Conservation (phyloP, 257 asterid genomes). For the Fraxinus quadrangulata region DNA sequence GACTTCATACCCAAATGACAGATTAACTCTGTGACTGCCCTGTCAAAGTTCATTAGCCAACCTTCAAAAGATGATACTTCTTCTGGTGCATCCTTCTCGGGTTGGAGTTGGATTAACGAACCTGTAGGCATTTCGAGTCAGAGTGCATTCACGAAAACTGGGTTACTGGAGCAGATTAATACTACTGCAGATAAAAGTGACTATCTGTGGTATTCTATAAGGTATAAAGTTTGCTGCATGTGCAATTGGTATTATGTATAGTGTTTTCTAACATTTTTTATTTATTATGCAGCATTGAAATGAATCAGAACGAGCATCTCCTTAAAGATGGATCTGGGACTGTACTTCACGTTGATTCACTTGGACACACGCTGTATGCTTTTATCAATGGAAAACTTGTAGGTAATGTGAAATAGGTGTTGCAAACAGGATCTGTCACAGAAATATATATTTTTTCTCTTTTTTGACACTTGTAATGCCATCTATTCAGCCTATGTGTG, state of each 20-base stretch:
- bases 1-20: constrained; percentile 33
- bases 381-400: constrained; percentile 71
- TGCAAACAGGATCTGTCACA: background rate
- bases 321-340: constrained; percentile 63
- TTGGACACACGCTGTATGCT: constrained; percentile 71
- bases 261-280: constrained; percentile 11
- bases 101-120: constrained; percentile 82
- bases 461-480: background rate
- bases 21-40: constrained; percentile 68
- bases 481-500: background rate
- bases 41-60: constrained; percentile 48
- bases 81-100: constrained; percentile 42
- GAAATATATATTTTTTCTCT: background rate
- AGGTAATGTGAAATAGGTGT: constrained; percentile 49
- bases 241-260: background rate
- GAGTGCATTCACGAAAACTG: constrained; percentile 51
- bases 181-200: constrained; percentile 85
- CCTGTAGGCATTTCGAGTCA: constrained; percentile 83
- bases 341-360: constrained; percentile 65
- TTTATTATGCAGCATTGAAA: constrained; percentile 47
- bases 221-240: constrained; percentile 42
- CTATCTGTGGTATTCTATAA: constrained; percentile 77
- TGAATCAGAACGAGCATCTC: constrained; percentile 54
- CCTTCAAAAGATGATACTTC: constrained; percentile 47
- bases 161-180: constrained; percentile 77